Evolutionary conservation across 225 moss, liverwort and hornwort species (phyloP).

Genomic region (Physcomitrellopsis africana): DNA sequence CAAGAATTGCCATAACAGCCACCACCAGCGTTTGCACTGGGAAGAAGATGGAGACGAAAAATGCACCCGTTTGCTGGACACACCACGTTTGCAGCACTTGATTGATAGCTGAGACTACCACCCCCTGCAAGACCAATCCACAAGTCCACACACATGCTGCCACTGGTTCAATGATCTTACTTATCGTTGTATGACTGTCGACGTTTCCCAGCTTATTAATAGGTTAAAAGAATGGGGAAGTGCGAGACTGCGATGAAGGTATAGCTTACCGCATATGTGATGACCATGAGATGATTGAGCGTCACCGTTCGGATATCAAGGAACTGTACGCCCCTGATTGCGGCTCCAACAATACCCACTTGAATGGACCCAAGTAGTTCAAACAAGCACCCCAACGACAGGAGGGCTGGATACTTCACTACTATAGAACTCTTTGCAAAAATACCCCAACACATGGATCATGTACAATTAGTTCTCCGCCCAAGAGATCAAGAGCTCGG

Average conservation of each 20-base stretch:
- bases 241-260: not conserved
- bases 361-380: constrained; percentile 47
- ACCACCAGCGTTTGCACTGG: constrained; percentile 52
- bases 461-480: not conserved
- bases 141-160: not conserved
- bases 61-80: constrained; percentile 41
- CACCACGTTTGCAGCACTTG: constrained; percentile 51
- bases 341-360: constrained; percentile 30
- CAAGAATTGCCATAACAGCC: constrained; percentile 37
- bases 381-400: constrained; percentile 37
- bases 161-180: not conserved
- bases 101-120: constrained; percentile 33
- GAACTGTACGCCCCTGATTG: constrained; percentile 28
- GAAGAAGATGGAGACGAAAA: constrained; percentile 52
- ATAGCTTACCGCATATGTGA: constrained; percentile 46
- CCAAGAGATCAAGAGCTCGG: not conserved
- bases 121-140: constrained; percentile 35
- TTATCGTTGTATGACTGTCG: not conserved
- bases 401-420: constrained; percentile 41
- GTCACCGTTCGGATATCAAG: constrained; percentile 27
- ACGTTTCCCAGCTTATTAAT: not conserved
- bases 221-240: not conserved
- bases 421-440: constrained; percentile 33
- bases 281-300: constrained; percentile 28
- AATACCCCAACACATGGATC: not conserved